Evolutionary conservation across 2,329 filamentous ascomycete genomes (phyloP), one percentile per base, ranked within the genome.

Genomic region (Fusarium globosum): DNA sequence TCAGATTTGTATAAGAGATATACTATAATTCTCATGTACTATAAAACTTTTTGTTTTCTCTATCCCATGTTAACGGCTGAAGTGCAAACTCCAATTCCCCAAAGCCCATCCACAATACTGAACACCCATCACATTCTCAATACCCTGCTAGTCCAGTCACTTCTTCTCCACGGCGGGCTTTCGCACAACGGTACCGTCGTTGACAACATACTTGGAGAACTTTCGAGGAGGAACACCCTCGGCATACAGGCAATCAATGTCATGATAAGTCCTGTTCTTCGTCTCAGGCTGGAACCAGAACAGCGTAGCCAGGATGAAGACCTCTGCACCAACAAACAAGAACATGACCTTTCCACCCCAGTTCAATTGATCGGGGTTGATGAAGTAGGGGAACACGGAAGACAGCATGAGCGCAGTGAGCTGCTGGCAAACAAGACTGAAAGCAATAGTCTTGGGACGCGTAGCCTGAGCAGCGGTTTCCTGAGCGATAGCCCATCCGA

Each of bases 261-360:
- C 81, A 14, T 78, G 72, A 20, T 82, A 80, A 3, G 79, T 82
- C 28, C 81, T 76, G 73, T 82, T 82, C 79, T 82, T 82, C 1
- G 81, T 82, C 77, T 82, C 81, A 8, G 81, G 81, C 67, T 82
- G 81, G 64, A 82, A 77, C 71, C 80, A 80, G 36, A 78, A 82
- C 6, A 82, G 66, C 1, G 53, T 66, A 2, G 60, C 69, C 11
- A 82, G 75, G 26, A 82, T 81, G 33, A 82, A 74, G 2, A 81
- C 60, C 70, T 82, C 81, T 2, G 80, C 80, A 1, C 69, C 80
- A 10, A 81, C 81, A 57, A 82, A 82, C 30, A 82, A 21, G 51
- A 82, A 82, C 79, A 82, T 82, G 65, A 82, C 74, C 68, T 79
- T 83, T 38, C 81, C 81, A 0, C 81, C 81, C 81, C 81, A 82